These are phyloP conservation scores for Wickerhamia fluorescens DNA, from an alignment of 805 yeast genomes.

Conservation along the genomic window DNA sequence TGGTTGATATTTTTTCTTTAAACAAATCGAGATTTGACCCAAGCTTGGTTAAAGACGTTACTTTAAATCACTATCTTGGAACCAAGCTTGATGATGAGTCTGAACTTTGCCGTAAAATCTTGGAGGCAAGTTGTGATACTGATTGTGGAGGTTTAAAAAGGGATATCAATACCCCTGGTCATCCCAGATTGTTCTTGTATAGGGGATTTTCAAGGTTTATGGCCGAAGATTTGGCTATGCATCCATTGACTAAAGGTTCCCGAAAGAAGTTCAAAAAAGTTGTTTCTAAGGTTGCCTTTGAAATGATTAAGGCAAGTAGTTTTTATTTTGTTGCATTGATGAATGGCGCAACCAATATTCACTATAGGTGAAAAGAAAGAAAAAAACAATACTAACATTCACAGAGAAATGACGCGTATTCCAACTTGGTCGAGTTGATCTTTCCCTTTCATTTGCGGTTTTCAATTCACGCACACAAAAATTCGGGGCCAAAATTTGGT, in stretches of 20 bases:
- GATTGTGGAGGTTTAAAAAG: conserved; percentile 26
- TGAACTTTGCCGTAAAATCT: conserved; percentile 29
- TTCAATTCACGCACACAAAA: conserved; percentile 56
- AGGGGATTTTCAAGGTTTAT: conserved; percentile 56
- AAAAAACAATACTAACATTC: conserved; percentile 3
- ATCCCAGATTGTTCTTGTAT: conserved; percentile 46
- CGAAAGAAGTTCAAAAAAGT: conserved; percentile 44
- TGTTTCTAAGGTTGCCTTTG: conserved; percentile 50
- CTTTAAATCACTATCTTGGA: conserved; percentile 24
- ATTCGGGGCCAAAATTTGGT: conserved; percentile 56
- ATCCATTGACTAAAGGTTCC: conserved; percentile 31
- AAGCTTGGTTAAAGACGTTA: conserved; percentile 12
- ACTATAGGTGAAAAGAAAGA: background rate
- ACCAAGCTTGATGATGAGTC: conserved; percentile 26
- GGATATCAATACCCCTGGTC: conserved; percentile 32
- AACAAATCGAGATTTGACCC: conserved; percentile 9
- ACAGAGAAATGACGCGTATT: conserved; percentile 53
- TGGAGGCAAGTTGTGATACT: conserved; percentile 32
- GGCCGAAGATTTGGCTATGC: conserved; percentile 47
- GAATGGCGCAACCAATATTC: too few species aligned
- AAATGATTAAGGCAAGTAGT: conserved; percentile 42
- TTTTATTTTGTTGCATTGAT: too few species aligned
- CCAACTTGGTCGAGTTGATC: conserved; percentile 51
- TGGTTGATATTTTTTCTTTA: conserved; percentile 28
- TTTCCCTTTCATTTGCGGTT: conserved; percentile 55